These are phyloP conservation scores for Globisporangium perplexum DNA, from an alignment of 352 stramenopile species.

Conservation along the genomic window DNA sequence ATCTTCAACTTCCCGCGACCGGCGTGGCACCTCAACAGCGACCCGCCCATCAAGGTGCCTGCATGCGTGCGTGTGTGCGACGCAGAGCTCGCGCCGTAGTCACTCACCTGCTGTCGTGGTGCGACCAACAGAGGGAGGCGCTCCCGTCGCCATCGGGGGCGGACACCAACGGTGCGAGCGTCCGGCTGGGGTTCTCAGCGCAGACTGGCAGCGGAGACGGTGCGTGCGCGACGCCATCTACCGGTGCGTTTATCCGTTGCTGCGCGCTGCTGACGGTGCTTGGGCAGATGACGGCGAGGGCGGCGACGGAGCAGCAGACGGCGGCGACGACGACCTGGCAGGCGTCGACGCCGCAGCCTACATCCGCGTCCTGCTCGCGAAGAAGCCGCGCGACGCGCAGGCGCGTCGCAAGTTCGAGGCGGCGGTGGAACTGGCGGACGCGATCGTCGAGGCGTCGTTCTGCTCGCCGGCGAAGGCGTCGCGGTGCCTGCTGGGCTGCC, in stretches of 20 bases:
- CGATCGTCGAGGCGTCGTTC: slow-evolving; percentile 61
- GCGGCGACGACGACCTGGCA: background rate
- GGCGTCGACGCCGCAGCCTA: slow-evolving; percentile 1
- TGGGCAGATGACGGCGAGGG: background rate
- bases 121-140: too few relatives aligned
- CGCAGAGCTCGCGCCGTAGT: too few relatives aligned
- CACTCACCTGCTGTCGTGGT: too few relatives aligned
- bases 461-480: slow-evolving; percentile 41
- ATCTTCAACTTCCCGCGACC: slow-evolving; percentile 37
- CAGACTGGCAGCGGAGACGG: background rate
- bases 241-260: background rate
- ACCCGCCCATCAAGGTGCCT: slow-evolving; percentile 29
- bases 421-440: slow-evolving; percentile 35
- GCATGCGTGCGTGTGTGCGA: too few relatives aligned
- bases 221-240: background rate
- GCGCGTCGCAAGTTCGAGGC: slow-evolving; percentile 30
- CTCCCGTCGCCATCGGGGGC: background rate
- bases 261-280: background rate
- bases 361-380: slow-evolving; percentile 8
- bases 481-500: slow-evolving; percentile 46
- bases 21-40: slow-evolving; percentile 25
- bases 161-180: background rate
- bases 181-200: background rate
- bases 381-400: slow-evolving; percentile 5
- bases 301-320: background rate